Evolutionary conservation across 1,284 basidiomycete genomes (phyloP), one percentile per base, ranked within the genome.

Genomic region (Ceratobasidium sp.): DNA sequence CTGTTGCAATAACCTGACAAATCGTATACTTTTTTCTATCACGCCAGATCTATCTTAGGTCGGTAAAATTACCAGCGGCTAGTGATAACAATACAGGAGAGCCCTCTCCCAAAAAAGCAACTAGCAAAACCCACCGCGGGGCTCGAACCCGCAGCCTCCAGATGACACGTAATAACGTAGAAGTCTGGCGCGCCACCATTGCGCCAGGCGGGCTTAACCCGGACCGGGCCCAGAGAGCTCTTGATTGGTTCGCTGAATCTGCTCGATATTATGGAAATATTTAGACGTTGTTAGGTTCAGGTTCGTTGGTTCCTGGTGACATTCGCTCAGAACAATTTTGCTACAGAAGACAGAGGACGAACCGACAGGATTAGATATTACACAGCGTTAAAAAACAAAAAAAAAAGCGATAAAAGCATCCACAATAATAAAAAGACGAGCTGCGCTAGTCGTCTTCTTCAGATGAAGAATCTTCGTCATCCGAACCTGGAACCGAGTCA

Each of bases 161-260:
- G 69, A 73, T 73, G 22, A 29, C 29, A 65, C 62, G 62, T 65
- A 65, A 54, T 9, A 73, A 73, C 52, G 51, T 73, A 73, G 69
- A 73, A 73, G 69, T 73, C 69, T 73, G 69, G 69, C 69, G 69
- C 69, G 69, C 69, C 69, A 73, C 69, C 69, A 73, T 73, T 73
- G 69, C 69, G 69, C 69, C 69, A 73, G 69, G 69, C 69, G 69
- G 69, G 69, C 69, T 73, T 73, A 57, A 2, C 49, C 15, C 43
- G 46, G 1, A 15, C 17, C 22, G 8, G 22, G 11, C 8, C n/a
- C 13, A 65, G 6, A 46, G 46, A 5, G 19, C 7, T 25, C 19
- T 3, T 59, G 32, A 51, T 32, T 49, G 11, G 40, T 25, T 22
- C 22, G 19, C n/a, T 19, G 22, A 25, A 52, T 17, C 17, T 52